Percentiles rank a stretch among this genome's conserved stretches.
phyloP scores from a whole-genome alignment of 495 filamentous ascomycete species.

The Polyplosphaeria fusca region DNA sequence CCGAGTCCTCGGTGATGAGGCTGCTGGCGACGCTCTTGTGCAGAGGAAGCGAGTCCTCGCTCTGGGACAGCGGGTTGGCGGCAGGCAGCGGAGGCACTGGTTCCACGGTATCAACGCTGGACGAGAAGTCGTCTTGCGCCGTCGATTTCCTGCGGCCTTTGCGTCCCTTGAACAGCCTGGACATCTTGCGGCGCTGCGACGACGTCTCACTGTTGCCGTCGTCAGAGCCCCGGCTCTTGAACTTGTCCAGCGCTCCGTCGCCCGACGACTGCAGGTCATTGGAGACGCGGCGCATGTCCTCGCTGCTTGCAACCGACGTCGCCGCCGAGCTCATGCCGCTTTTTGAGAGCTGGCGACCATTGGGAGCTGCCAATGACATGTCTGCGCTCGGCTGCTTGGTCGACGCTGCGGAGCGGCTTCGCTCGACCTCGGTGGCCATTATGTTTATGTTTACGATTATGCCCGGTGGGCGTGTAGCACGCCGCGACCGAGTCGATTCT shows the following conservation, averaged over 20 bases:
- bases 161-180: slow-evolving; percentile 53
- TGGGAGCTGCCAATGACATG: slow-evolving; percentile 8
- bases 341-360: slow-evolving; percentile 4
- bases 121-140: slow-evolving; percentile 21
- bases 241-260: slow-evolving; percentile 38
- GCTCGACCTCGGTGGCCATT: slow-evolving; percentile 17
- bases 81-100: slow-evolving; percentile 27
- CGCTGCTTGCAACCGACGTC: slow-evolving; percentile 34
- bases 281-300: slow-evolving; percentile 20
- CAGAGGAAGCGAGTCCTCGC: slow-evolving; percentile 39
- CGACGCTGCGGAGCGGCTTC: slow-evolving; percentile 1
- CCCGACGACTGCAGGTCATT: slow-evolving; percentile 32
- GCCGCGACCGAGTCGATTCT: too few relatives aligned
- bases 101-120: slow-evolving; percentile 2
- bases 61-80: slow-evolving; percentile 9
- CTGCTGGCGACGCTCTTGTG: slow-evolving; percentile 51
- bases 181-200: slow-evolving; percentile 46
- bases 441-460: background rate
- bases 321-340: slow-evolving; percentile 32
- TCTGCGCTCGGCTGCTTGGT: slow-evolving; percentile 3
- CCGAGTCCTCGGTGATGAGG: slow-evolving; percentile 67
- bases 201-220: slow-evolving; percentile 35
- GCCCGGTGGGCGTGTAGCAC: background rate
- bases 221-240: slow-evolving; percentile 29
- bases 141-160: slow-evolving; percentile 42